Base-by-base conservation (phyloP, 768 basidiomycete species). In the Tulasnella sp. region DNA sequence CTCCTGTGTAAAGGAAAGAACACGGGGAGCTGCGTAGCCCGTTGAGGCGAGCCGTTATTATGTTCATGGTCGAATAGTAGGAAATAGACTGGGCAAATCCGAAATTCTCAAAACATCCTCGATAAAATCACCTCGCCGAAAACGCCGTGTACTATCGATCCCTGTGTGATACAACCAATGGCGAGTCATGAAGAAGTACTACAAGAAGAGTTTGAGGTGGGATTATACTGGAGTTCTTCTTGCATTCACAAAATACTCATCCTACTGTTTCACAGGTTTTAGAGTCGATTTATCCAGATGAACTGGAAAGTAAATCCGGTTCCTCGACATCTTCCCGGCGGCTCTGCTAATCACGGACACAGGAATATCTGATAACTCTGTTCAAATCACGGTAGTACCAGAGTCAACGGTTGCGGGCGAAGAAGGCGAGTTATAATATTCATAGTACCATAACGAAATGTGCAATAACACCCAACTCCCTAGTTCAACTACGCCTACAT, bases 271-370 rank as follows among this genome's bases (percentile, higher is more conserved):
- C n/a, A n/a, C 44, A 93, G 84, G 90, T 95, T 24, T 75, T 96
- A 58, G 90, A 93, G 68, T 82, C 89, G 2, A 98, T 98, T 64
- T 98, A 93, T 65, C 89, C 93, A 4, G 82, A 87, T 57, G 93
- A 98, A 66, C 70, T 95, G 53, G 75, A 82, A 61, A 84, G 92
- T 95, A 70, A 63, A 90, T 84, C n/a, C n/a, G 57, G 58, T 60
- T 58, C 60, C 39, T n/a, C 12, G 32, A 19, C 6, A 15, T 40
- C n/a, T 25, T 5, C 62, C 16, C 33, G 40, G 19, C 25, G 25
- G 19, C 42, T 19, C 22, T 13, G 15, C 12, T 24, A 12, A 20
- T 19, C 3, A 12, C 34, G 32, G 37, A 3, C 27, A 60, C 62
- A 96, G 93, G 83, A 73, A 62, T 83, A 62, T 88, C 86, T 58